These are phyloP conservation scores for Lanmaoa rubissima DNA, from an alignment of 768 basidiomycete species.

Conservation along the genomic window DNA sequence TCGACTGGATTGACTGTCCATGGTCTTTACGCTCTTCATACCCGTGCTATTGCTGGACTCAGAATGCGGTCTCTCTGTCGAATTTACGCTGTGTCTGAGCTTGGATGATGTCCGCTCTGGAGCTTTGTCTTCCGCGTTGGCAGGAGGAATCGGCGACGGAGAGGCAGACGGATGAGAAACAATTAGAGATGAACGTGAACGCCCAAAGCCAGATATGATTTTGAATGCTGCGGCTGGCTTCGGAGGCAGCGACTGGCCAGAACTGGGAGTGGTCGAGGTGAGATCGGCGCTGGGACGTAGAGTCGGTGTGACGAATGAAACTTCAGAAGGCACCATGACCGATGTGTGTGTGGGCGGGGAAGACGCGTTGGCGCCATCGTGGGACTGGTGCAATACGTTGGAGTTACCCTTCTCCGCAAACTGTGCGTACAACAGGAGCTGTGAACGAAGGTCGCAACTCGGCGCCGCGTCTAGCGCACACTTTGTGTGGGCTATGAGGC, in stretches of 20 bases:
- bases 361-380: constrained; percentile 38
- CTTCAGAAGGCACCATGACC: constrained; percentile 54
- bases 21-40: constrained; percentile 57
- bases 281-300: constrained; percentile 51
- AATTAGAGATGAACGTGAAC: constrained; percentile 57
- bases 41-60: constrained; percentile 58
- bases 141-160: constrained; percentile 28
- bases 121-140: constrained; percentile 21
- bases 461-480: constrained; percentile 72
- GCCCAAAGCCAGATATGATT: constrained; percentile 63
- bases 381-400: constrained; percentile 52
- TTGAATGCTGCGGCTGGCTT: constrained; percentile 62
- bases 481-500: constrained; percentile 81
- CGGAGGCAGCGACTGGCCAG: constrained; percentile 23
- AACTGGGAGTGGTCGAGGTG: constrained; percentile 29
- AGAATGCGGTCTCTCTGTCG: constrained; percentile 53
- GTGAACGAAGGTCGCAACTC: constrained; percentile 79
- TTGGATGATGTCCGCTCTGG: constrained; percentile 35
- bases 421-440: constrained; percentile 74
- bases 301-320: constrained; percentile 47
- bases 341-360: constrained; percentile 15
- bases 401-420: constrained; percentile 70
- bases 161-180: constrained; percentile 35
- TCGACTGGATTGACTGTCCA: constrained; percentile 44
- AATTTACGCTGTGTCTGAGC: constrained; percentile 36